Conservation (phyloP, 2,329 filamentous ascomycete genomes). For the Cladophialophora immunda region DNA sequence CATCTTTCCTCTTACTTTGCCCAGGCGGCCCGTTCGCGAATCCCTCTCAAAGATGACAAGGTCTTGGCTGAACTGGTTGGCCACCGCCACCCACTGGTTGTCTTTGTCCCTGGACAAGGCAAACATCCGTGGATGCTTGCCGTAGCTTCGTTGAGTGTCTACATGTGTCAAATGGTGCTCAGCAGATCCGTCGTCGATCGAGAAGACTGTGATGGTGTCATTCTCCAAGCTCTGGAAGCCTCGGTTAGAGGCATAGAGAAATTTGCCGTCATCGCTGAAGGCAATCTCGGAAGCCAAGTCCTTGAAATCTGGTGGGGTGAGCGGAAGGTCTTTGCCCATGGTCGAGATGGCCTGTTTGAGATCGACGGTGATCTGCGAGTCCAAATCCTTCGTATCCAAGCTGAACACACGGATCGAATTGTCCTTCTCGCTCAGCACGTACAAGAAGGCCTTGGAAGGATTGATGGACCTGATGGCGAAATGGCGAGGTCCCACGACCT, state of each 20-base stretch:
- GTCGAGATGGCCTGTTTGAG: conserved; percentile 12
- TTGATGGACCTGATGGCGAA: too few species aligned
- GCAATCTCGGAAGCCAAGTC: conserved; percentile 21
- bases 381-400: not conserved
- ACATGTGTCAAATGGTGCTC: not conserved
- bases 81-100: conserved; percentile 17
- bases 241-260: conserved; percentile 22
- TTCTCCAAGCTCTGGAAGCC: conserved; percentile 4
- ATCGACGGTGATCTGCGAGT: not conserved
- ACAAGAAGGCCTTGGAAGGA: conserved; percentile 12
- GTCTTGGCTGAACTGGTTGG: conserved; percentile 20
- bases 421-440: conserved; percentile 23
- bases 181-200: not conserved
- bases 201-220: conserved; percentile 20
- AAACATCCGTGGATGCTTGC: conserved; percentile 21
- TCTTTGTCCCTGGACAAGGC: conserved; percentile 7
- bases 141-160: too few species aligned
- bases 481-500: too few species aligned
- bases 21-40: not conserved
- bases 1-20: too few species aligned
- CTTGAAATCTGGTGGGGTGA: not conserved
- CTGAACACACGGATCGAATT: conserved; percentile 13
- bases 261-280: conserved; percentile 17
- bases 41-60: conserved; percentile 22
- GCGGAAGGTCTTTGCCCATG: conserved; percentile 7